Evolutionary conservation across 2,329 filamentous ascomycete species (phyloP).

Genomic region (Diaporthe longicolla): DNA sequence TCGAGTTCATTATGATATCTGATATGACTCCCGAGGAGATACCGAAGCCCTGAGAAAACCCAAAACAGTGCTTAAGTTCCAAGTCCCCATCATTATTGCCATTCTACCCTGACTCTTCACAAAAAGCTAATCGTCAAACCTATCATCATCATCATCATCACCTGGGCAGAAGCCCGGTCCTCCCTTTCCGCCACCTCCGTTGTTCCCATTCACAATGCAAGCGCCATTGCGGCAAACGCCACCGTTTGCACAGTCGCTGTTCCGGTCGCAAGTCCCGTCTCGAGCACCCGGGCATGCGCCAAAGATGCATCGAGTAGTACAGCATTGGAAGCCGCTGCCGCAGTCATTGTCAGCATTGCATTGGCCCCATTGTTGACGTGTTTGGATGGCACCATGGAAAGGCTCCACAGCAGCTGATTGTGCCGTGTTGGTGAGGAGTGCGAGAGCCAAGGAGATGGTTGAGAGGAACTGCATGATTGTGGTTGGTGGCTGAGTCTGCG

Average conservation of each 20-base stretch:
- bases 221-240: slow-evolving; percentile 11
- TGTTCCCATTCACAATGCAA: slow-evolving; percentile 9
- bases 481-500: neutral
- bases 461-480: slow-evolving; percentile 5
- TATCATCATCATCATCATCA: neutral
- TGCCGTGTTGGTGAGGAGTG: neutral
- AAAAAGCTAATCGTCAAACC: too few relatives aligned
- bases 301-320: slow-evolving; percentile 13
- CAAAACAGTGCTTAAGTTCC: neutral
- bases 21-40: neutral
- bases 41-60: neutral
- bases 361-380: neutral
- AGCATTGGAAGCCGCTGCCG: slow-evolving; percentile 17
- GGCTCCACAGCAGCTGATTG: slow-evolving; percentile 4
- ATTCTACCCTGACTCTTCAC: neutral
- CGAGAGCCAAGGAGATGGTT: neutral
- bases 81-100: neutral
- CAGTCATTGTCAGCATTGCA: neutral
- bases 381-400: neutral
- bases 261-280: neutral
- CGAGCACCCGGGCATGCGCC: neutral
- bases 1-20: neutral
- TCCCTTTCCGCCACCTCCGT: neutral
- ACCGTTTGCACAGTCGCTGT: slow-evolving; percentile 13
- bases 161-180: neutral